Conservation (phyloP, 1,284 basidiomycete species). For the Pholiota adiposa region DNA sequence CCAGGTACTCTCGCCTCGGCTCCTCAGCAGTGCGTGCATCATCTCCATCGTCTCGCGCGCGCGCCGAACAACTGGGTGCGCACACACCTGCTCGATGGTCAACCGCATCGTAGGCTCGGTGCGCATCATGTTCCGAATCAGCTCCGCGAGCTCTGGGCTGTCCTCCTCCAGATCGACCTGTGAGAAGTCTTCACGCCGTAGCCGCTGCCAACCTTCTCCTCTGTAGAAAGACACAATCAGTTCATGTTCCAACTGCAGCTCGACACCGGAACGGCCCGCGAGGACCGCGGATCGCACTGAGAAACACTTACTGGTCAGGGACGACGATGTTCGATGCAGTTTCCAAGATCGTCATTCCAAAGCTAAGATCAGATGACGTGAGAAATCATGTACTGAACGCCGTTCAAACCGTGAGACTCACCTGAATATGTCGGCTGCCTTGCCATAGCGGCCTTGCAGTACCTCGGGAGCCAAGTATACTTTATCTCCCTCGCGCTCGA, state of each 20-base stretch:
- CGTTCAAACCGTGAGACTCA: constrained; percentile 48
- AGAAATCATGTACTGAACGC: constrained; percentile 34
- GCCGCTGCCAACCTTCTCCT: constrained; percentile 92
- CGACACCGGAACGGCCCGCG: constrained; percentile 7
- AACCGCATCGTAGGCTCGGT: constrained; percentile 69
- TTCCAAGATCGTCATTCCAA: constrained; percentile 96
- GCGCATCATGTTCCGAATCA: constrained; percentile 83
- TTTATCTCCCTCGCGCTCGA: constrained; percentile 96
- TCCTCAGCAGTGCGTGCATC: constrained; percentile 43
- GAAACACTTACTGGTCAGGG: constrained; percentile 85
- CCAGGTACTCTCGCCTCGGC: constrained; percentile 52
- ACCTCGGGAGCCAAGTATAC: constrained; percentile 99
- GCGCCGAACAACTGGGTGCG: constrained; percentile 71
- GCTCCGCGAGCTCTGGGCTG: constrained; percentile 70
- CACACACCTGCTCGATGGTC: constrained; percentile 60
- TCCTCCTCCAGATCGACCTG: constrained; percentile 83
- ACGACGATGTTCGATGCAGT: constrained; percentile 95
- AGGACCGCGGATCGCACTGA: constrained; percentile 16
- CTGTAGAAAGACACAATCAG: constrained; percentile 45
- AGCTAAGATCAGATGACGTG: constrained; percentile 55
- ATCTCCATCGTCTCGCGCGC: constrained; percentile 69
- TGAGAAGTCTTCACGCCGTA: constrained; percentile 91
- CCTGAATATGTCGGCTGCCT: constrained; percentile 97
- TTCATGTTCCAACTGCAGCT: constrained; percentile 5
- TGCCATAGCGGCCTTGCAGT: constrained; percentile 88